Evolutionary conservation across 148 eudicot genomes (phyloP).

Genomic region (Gaultheria prostrata): DNA sequence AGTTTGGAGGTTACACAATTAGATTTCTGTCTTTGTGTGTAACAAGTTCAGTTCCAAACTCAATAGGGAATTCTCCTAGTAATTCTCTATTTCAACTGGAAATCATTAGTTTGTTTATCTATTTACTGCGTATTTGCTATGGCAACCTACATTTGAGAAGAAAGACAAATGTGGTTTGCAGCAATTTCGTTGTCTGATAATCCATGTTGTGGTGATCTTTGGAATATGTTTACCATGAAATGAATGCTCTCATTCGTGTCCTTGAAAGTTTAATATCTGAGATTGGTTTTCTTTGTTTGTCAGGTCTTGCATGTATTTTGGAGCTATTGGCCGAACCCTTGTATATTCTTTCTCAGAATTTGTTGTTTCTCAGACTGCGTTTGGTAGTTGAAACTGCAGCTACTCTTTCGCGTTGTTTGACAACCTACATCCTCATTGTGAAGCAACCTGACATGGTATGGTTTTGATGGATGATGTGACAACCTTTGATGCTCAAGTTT

Average conservation of each 20-base stretch:
- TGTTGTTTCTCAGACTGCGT: constrained; percentile 83
- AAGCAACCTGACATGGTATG: constrained; percentile 60
- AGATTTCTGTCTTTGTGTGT: not conserved
- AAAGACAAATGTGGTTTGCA: not conserved
- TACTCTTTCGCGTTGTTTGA: constrained; percentile 76
- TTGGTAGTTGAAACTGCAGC: constrained; percentile 80
- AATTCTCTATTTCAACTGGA: not conserved
- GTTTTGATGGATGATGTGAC: not conserved
- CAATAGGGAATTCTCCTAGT: not conserved
- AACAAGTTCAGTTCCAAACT: not conserved
- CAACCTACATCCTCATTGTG: constrained; percentile 64
- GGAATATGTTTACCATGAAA: not conserved
- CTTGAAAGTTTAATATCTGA: not conserved
- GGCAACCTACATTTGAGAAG: not conserved
- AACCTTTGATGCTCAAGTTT: constrained; percentile 4
- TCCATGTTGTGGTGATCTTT: not conserved
- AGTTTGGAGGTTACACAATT: not conserved
- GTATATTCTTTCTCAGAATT: constrained; percentile 85
- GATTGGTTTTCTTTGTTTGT: constrained; percentile 15
- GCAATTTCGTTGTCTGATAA: not conserved
- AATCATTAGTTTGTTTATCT: not conserved
- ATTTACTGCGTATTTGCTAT: not conserved
- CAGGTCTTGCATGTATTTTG: constrained; percentile 87
- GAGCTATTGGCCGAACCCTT: constrained; percentile 95
- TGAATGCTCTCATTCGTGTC: not conserved